Evolutionary conservation across 2,329 filamentous ascomycete genomes (phyloP).

Genomic region (Incumbomyces delicatus): DNA sequence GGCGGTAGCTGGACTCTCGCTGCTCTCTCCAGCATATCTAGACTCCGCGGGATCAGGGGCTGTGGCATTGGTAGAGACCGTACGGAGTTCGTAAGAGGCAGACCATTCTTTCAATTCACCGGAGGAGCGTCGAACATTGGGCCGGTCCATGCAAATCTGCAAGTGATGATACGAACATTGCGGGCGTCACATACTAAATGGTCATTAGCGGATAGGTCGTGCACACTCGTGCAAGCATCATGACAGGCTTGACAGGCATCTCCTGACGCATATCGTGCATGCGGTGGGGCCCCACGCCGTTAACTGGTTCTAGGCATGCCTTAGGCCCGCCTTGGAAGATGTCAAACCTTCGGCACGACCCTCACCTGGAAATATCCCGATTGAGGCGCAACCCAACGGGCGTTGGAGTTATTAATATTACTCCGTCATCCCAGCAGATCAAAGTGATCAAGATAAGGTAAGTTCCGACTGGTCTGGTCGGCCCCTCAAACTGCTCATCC

Average conservation of each 20-base stretch:
- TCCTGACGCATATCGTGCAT: neutral
- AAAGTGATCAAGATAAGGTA: conserved; percentile 18
- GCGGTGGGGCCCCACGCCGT: neutral
- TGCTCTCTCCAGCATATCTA: conserved; percentile 2
- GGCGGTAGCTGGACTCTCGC: neutral
- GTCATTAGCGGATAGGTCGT: no score
- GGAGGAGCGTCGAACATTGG: neutral
- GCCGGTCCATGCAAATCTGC: conserved; percentile 1
- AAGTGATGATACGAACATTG: conserved; percentile 3
- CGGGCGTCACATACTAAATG: neutral
- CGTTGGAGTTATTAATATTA: no score
- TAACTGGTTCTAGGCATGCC: neutral
- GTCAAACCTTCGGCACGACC: conserved; percentile 7
- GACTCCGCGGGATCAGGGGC: neutral
- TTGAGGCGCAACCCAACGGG: neutral
- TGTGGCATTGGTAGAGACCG: conserved; percentile 5
- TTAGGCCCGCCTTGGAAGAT: neutral
- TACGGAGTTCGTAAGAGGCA: neutral
- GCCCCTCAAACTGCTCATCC: no score
- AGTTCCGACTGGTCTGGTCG: no score
- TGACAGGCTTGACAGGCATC: neutral
- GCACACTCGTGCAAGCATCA: neutral
- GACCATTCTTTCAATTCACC: neutral
- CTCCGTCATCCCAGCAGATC: conserved; percentile 15
- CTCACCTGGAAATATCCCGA: neutral